Conservation (phyloP, 1,284 basidiomycete genomes). For the Puccinia triticina region DNA sequence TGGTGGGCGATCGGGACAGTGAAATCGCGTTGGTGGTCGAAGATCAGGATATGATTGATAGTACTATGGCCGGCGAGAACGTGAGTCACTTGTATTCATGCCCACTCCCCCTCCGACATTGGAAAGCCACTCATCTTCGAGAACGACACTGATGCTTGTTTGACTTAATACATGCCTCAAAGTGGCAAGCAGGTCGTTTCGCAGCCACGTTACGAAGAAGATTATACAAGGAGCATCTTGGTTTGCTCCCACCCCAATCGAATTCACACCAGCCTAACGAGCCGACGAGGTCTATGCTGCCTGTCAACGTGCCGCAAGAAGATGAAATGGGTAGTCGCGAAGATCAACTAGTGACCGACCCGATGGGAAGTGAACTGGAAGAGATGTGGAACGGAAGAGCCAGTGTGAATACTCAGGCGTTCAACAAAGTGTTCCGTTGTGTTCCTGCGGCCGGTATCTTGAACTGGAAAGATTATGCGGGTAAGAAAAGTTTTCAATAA, state of each 20-base stretch:
- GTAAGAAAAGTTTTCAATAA: conserved; percentile 60
- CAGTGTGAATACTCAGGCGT: conserved; percentile 75
- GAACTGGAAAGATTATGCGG: conserved; percentile 76
- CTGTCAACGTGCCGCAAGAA: conserved; percentile 71
- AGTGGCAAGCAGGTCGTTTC: conserved; percentile 71
- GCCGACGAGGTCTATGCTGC: conserved; percentile 67
- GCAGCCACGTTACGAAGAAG: conserved; percentile 76
- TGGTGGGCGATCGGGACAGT: conserved; percentile 79
- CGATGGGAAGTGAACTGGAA: conserved; percentile 69
- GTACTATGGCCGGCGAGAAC: conserved; percentile 74
- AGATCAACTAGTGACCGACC: conserved; percentile 77
- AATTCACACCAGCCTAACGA: conserved; percentile 60
- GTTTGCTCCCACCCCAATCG: conserved; percentile 72
- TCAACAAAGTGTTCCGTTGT: conserved; percentile 68
- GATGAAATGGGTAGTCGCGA: conserved; percentile 69
- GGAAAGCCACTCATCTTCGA: not conserved
- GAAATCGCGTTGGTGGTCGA: conserved; percentile 90
- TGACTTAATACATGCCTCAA: not conserved
- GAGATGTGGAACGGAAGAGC: conserved; percentile 74
- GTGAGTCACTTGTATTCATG: conserved; percentile 37
- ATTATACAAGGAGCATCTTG: conserved; percentile 81
- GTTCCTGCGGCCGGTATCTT: conserved; percentile 56
- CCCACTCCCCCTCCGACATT: not conserved
- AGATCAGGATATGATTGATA: conserved; percentile 76
- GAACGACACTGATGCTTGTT: not conserved